These are phyloP conservation scores for Cudoniella acicularis DNA, from an alignment of 495 filamentous ascomycete genomes.

Conservation along the genomic window DNA sequence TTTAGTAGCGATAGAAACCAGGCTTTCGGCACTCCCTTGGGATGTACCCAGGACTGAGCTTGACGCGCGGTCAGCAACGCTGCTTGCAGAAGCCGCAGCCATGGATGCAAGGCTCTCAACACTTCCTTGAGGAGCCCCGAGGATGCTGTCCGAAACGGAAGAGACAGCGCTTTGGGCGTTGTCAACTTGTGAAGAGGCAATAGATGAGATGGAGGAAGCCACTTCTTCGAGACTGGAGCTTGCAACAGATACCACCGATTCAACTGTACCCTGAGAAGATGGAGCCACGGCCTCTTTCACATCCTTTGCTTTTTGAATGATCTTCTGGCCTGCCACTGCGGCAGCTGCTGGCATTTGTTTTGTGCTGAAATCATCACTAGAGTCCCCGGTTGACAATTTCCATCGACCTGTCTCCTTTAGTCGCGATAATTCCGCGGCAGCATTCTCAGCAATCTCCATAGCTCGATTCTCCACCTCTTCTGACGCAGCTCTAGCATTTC, in stretches of 20 bases:
- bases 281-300: constrained; percentile 35
- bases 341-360: constrained; percentile 45
- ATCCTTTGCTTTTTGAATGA: constrained; percentile 30
- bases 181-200: constrained; percentile 26
- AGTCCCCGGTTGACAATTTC: constrained; percentile 78
- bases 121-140: constrained; percentile 12
- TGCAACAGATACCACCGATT: constrained; percentile 32
- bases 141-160: constrained; percentile 17
- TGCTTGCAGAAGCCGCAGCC: constrained; percentile 25
- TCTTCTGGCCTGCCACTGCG: constrained; percentile 40
- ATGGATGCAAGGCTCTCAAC: constrained; percentile 30
- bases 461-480: constrained; percentile 68
- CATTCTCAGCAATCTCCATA: constrained; percentile 74
- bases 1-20: constrained; percentile 27
- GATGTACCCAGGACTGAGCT: constrained; percentile 29
- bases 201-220: constrained; percentile 33
- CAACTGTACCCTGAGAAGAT: constrained; percentile 33
- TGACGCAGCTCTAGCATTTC: constrained; percentile 62
- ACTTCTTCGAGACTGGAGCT: constrained; percentile 31
- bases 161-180: constrained; percentile 6
- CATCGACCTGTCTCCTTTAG: constrained; percentile 82
- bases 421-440: constrained; percentile 76
- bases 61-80: constrained; percentile 33
- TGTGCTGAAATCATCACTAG: constrained; percentile 69
- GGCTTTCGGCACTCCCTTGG: constrained; percentile 28